Evolutionary conservation across 75 land plant species (phyloP), one percentile per base, ranked within the genome.

Genomic region (Picea glauca): DNA sequence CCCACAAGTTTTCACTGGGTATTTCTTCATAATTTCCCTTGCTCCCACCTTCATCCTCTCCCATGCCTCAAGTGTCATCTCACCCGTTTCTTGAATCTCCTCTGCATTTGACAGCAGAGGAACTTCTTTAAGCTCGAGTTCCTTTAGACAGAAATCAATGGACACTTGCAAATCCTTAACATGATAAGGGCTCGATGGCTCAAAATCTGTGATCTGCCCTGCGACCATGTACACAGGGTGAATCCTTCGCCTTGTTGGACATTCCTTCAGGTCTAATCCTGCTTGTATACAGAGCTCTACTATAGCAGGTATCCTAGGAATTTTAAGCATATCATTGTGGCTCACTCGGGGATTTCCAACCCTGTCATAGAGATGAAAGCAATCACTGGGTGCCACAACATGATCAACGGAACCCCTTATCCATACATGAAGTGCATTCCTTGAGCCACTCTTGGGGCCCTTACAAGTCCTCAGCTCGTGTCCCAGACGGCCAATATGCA

Each of bases 271-370:
- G 38, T 84, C 84, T 50, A 75, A 90, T 60, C 93, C 92, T 30
- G 93, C 94, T 75, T 92, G 93, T 31, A 70, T 80, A 65, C 95
- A 93, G 30, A 93, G 90, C 80, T 93, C 93, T 7, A 87, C 77
- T 12, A 91, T 78, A 50, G 93, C 91, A 35, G 95, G 95, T 31
- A 93, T 78, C 13, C 91, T 87, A 21, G 81, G 78, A 74, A 82
- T 83, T 58, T 91, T 83, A 74, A 82, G 87, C 74, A 86, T 82
- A 21, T 89, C 78, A 23, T 87, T 75, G 80, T 93, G 95, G 30
- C 72, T 79, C 11, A 94, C 88, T 14, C 80, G 75, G 57, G 82
- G 82, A 61, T 38, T 61, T 61, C 85, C 90, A 66, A 82, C 78
- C 89, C 87, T 92, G 58, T 77, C 62, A 1, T 66, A 67, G 21